Evolutionary conservation across 805 yeast species (phyloP).

Genomic region (Phaffomyces antillensis): DNA sequence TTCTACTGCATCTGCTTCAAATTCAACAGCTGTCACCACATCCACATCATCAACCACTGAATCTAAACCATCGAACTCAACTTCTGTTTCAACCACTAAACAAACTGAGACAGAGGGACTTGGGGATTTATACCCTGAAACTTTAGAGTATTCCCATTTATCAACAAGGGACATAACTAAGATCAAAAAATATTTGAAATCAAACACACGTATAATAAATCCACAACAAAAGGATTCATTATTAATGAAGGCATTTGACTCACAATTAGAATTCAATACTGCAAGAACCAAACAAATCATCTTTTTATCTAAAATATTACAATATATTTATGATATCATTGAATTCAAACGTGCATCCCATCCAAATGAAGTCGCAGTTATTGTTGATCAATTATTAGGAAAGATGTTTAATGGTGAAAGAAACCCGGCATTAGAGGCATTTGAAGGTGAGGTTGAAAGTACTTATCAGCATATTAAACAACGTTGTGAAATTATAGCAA

Average conservation of each 20-base stretch:
- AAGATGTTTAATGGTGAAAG: constrained; percentile 38
- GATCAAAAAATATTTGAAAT: constrained; percentile 44
- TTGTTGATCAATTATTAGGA: constrained; percentile 61
- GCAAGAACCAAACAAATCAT: constrained; percentile 55
- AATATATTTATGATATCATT: constrained; percentile 48
- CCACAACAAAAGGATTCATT: constrained; percentile 88
- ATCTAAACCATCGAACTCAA: not conserved
- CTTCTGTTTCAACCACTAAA: constrained; percentile 6
- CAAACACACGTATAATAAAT: constrained; percentile 59
- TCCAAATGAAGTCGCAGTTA: constrained; percentile 29
- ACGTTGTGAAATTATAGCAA: constrained; percentile 63
- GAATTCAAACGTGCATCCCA: constrained; percentile 29
- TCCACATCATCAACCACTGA: not conserved
- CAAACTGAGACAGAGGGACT: constrained; percentile 12
- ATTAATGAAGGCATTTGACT: constrained; percentile 87
- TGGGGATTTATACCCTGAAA: constrained; percentile 15
- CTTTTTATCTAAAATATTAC: constrained; percentile 72
- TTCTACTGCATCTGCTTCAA: not conserved
- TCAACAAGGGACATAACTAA: constrained; percentile 38
- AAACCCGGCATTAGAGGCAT: constrained; percentile 64
- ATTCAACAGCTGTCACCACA: not conserved
- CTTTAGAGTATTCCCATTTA: constrained; percentile 47
- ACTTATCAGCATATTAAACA: constrained; percentile 69
- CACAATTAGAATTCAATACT: constrained; percentile 57
- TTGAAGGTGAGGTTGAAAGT: constrained; percentile 62